phyloP scores from a whole-genome alignment of 1,284 basidiomycete genomes.

The Boletellus dicymbophilus region DNA sequence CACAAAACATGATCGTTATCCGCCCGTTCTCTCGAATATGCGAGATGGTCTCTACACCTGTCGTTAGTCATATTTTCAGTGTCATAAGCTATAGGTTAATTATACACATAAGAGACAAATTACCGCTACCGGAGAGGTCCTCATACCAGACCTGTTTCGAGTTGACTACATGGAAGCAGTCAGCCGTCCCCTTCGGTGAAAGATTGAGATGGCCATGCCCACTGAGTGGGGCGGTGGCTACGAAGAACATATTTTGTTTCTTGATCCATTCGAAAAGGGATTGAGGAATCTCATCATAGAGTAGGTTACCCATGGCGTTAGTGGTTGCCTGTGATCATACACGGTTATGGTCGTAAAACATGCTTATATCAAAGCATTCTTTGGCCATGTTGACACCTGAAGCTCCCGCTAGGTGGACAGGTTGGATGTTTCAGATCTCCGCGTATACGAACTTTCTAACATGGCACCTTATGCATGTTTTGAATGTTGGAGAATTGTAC shows the following conservation, averaged over 20 bases:
- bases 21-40: constrained; percentile 61
- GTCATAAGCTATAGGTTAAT: no score
- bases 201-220: constrained; percentile 54
- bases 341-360: no score
- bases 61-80: no score
- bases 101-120: not conserved
- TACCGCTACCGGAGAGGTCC: constrained; percentile 56
- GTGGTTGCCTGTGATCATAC: no score
- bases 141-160: constrained; percentile 56
- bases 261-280: constrained; percentile 48
- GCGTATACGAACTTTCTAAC: no score
- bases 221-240: constrained; percentile 56
- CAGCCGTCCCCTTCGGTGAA: constrained; percentile 52
- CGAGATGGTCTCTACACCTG: constrained; percentile 56
- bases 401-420: no score
- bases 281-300: constrained; percentile 48
- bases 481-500: no score
- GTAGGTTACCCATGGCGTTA: constrained; percentile 48
- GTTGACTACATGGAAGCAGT: constrained; percentile 50
- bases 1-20: constrained; percentile 56
- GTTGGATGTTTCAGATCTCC: no score
- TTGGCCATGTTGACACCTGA: no score
- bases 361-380: not conserved
- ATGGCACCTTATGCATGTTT: no score
- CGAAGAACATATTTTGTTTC: constrained; percentile 56